phyloP scores from a whole-genome alignment of 805 yeast genomes.

The Starmerella bombi region DNA sequence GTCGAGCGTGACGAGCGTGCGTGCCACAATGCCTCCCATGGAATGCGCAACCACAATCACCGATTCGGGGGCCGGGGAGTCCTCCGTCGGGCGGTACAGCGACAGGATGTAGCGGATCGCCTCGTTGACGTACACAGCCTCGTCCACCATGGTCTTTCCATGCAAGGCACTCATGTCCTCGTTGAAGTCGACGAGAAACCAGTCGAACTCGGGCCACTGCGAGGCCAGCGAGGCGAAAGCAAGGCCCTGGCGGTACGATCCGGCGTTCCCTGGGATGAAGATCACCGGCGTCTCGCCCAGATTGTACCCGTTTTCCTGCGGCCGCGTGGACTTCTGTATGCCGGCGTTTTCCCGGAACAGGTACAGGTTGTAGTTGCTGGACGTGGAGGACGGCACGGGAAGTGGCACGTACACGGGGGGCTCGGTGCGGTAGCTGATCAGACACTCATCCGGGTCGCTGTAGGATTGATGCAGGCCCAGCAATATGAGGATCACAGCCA shows the following conservation, averaged over 20 bases:
- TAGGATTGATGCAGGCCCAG: constrained; percentile 3
- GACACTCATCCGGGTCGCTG: constrained; percentile 16
- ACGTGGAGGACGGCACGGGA: constrained; percentile 9
- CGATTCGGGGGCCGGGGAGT: constrained; percentile 40
- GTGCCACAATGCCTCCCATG: constrained; percentile 93
- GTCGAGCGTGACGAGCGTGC: constrained; percentile 68
- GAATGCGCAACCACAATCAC: constrained; percentile 82
- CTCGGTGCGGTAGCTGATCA: constrained; percentile 14
- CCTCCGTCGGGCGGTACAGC: constrained; percentile 36
- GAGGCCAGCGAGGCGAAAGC: constrained; percentile 82
- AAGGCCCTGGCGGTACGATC: constrained; percentile 77
- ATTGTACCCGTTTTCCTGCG: constrained; percentile 18
- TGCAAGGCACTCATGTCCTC: constrained; percentile 95
- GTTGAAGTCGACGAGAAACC: constrained; percentile 85
- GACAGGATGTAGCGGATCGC: constrained; percentile 66
- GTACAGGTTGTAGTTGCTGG: constrained; percentile 49
- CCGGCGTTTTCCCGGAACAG: constrained; percentile 71
- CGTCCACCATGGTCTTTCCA: constrained; percentile 84
- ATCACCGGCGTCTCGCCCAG: constrained; percentile 79
- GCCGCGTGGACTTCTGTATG: constrained; percentile 8
- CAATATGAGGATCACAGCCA: not conserved
- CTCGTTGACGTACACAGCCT: constrained; percentile 83
- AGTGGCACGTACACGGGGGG: constrained; percentile 14
- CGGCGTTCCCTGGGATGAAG: constrained; percentile 97
- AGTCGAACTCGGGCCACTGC: constrained; percentile 48